Evolutionary conservation across 306 rosid species (phyloP).

Genomic region (Prunus fruticosa): DNA sequence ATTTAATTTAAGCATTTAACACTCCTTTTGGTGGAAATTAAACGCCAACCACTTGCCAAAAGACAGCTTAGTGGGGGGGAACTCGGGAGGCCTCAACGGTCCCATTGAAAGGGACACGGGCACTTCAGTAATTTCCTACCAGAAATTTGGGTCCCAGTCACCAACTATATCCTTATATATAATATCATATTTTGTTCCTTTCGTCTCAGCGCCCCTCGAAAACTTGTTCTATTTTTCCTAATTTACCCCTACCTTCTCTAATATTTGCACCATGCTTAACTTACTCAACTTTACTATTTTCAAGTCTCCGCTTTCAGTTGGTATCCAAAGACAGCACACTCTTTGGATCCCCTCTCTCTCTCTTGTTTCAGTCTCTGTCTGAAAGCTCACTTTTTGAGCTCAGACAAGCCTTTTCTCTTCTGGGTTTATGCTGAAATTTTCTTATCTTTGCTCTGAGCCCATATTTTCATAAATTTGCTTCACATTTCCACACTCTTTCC

Average conservation of each 20-base stretch:
- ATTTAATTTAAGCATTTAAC: neutral
- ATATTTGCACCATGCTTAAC: conserved; percentile 1
- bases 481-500: conserved; percentile 12
- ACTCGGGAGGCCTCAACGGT: conserved; percentile 5
- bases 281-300: neutral
- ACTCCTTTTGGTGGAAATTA: neutral
- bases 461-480: neutral
- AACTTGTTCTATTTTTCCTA: conserved; percentile 11
- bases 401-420: conserved; percentile 15
- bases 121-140: neutral
- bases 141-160: neutral
- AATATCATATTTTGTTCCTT: conserved; percentile 8
- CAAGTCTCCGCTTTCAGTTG: conserved; percentile 24
- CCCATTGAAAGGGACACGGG: neutral
- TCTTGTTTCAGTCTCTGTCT: conserved; percentile 21
- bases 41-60: neutral
- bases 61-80: neutral
- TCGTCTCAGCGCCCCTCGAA: neutral
- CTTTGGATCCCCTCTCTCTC: conserved; percentile 42
- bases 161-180: neutral
- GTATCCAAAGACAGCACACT: conserved; percentile 35
- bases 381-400: conserved; percentile 31
- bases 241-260: conserved; percentile 8
- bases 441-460: conserved; percentile 23
- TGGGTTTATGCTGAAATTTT: conserved; percentile 30